phyloP scores from a whole-genome alignment of 345 rosid genomes.

The Syzygium jambos region DNA sequence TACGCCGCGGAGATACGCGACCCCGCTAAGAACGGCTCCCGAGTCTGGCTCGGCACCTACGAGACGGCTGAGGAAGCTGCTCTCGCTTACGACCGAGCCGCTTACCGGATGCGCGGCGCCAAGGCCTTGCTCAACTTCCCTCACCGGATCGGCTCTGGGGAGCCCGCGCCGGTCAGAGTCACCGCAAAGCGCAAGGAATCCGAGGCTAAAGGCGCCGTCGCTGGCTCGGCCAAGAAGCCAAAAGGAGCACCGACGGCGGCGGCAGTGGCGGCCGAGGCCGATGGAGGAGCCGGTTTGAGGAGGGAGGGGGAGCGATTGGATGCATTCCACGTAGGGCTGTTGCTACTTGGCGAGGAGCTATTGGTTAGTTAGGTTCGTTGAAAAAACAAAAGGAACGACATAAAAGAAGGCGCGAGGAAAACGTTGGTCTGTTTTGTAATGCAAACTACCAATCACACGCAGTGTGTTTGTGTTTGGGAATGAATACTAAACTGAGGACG shows the following conservation, averaged over 20 bases:
- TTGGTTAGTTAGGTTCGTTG: background rate
- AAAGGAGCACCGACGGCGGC: background rate
- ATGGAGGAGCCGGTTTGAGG: background rate
- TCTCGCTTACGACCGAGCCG: slow-evolving; percentile 66
- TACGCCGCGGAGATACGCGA: slow-evolving; percentile 76
- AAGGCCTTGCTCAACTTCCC: slow-evolving; percentile 65
- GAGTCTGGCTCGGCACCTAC: slow-evolving; percentile 73
- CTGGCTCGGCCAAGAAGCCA: background rate
- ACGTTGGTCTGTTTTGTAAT: background rate
- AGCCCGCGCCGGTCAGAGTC: slow-evolving; percentile 63
- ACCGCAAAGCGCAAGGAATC: slow-evolving; percentile 42
- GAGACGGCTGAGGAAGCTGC: slow-evolving; percentile 73
- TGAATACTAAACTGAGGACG: background rate
- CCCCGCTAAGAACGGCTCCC: slow-evolving; percentile 54
- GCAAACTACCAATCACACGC: background rate
- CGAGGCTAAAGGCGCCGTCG: background rate
- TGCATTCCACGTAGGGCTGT: background rate
- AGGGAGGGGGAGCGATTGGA: background rate
- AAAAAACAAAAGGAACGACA: background rate
- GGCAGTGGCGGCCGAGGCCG: background rate
- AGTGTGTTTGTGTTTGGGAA: background rate
- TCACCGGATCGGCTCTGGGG: slow-evolving; percentile 44
- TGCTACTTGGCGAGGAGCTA: background rate
- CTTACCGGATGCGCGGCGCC: slow-evolving; percentile 52
- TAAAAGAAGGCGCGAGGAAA: background rate